Base-by-base conservation (phyloP, 345 rosid species). In the Rhizophora apiculata region DNA sequence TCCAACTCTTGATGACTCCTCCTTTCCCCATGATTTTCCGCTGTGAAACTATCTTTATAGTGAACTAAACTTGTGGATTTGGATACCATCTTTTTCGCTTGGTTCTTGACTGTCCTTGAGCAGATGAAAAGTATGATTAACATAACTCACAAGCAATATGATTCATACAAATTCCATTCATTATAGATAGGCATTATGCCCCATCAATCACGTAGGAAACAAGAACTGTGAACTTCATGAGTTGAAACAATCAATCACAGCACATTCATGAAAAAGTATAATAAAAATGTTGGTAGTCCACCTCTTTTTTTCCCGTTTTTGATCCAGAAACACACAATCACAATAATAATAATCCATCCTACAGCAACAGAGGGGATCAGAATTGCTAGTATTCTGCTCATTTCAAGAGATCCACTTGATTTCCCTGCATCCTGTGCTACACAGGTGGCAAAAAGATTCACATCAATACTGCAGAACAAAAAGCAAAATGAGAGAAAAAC, bases 31-130 rank as follows among this genome's bases (percentile, higher is more conserved):
- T 11, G 49, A 43, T 43, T 0, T 43, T 43, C 13, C 13, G 49
- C 49, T 13, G 49, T 18, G 15, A 43, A 43, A 13, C 49, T 43
- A 43, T 43, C 49, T 13, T 43, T 43, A 43, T 43, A 43, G 18
- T 13, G 18, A 18, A 13, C 15, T 11, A 43, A 43, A 43, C 18
- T 43, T 43, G 49, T 43, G 49, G 18, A 13, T 43, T 43, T 43
- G 49, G 49, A 43, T 15, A 36, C 32, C 8, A 67, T 10, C 4
- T 32, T 54, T 5, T 20, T 69, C 59, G 3, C 46, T 30, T 48
- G 32, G 29, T 69, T 69, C 64, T 60, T 69, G 15, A n/a, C 72
- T 69, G 54, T 60, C 37, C 29, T 9, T 58, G 18, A 43, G 18
- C 5, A 43, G 49, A 43, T 43, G 49, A 13, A 8, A 31, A 31